These are phyloP conservation scores for Penicillium subrubescens DNA, from an alignment of 495 filamentous ascomycete genomes.

Conservation along the genomic window DNA sequence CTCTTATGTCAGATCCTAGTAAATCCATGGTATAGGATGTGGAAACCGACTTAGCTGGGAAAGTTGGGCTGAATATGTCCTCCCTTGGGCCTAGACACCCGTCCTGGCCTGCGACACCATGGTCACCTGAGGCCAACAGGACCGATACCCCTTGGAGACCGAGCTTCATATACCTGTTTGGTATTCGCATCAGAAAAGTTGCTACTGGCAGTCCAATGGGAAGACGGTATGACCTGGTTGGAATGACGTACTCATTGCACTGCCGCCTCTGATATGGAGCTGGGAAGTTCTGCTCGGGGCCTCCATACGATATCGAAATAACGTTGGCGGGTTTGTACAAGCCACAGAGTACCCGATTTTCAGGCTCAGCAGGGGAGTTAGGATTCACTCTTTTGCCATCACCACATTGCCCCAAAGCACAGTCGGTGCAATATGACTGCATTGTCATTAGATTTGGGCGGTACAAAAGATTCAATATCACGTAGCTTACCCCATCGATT, in stretches of 20 bases:
- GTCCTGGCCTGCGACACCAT: neutral
- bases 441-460: neutral
- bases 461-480: neutral
- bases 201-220: neutral
- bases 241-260: slow-evolving; percentile 2
- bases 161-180: neutral
- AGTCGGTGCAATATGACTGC: neutral
- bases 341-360: neutral
- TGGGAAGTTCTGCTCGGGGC: slow-evolving; percentile 2
- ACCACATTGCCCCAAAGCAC: neutral
- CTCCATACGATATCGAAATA: neutral
- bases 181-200: neutral
- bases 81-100: neutral
- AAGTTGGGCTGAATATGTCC: slow-evolving; percentile 3
- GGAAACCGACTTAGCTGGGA: neutral
- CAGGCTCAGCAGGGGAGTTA: neutral
- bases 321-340: neutral
- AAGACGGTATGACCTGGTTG: neutral
- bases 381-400: neutral
- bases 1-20: neutral
- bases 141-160: neutral
- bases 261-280: neutral
- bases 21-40: neutral
- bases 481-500: slow-evolving; percentile 1
- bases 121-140: neutral